Base-by-base conservation (phyloP, 2,329 filamentous ascomycete species). In the Elsinoe perseae region DNA sequence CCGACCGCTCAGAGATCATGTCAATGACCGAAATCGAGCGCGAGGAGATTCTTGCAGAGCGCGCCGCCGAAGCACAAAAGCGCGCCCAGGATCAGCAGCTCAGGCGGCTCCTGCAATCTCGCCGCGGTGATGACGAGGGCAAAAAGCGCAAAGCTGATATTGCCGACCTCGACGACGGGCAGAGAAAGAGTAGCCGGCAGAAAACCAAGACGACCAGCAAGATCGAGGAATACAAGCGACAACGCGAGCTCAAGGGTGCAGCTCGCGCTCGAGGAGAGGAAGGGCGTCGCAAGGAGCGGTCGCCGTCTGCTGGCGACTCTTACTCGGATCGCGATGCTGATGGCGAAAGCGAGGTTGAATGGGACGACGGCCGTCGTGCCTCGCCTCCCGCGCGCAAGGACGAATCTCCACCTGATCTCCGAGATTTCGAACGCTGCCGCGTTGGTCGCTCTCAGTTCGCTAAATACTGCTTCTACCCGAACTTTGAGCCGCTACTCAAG, bases 381-480 rank as follows among this genome's bases (percentile, higher is more conserved):
- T 69, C 72, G 59, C 69, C 70, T 53, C 72, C 77, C 28, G 60
- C 61, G 10, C 85, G 84, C 61, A 56, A 56, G 12, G 83, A 88
- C 59, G 81, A 84, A 40, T 81, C 82, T 12, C 85, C 84, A 23
- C 83, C 87, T 1, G 83, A 86, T 32, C 75, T 95, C 18, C 80
- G 79, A n/a, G 89, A 97, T 69, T 83, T 92, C 61, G 87, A 97
- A 67, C 83, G 88, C 52, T 82, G 92, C 54, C 83, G 89, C 57
- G 81, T 98, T 58, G 89, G 91, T 50, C 83, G 93, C 60, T 86
- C 82, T 62, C 87, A 90, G 66, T 95, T 98, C 69, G 86, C 87
- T 5, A 84, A 92, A 65, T 86, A 95, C 56, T 96, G 90, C 77
- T 95, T 95, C 74, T 92, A 91, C 63, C 93, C 93, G 9, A 85